phyloP scores from a whole-genome alignment of 257 asterid genomes.

The Schizonepeta tenuifolia region DNA sequence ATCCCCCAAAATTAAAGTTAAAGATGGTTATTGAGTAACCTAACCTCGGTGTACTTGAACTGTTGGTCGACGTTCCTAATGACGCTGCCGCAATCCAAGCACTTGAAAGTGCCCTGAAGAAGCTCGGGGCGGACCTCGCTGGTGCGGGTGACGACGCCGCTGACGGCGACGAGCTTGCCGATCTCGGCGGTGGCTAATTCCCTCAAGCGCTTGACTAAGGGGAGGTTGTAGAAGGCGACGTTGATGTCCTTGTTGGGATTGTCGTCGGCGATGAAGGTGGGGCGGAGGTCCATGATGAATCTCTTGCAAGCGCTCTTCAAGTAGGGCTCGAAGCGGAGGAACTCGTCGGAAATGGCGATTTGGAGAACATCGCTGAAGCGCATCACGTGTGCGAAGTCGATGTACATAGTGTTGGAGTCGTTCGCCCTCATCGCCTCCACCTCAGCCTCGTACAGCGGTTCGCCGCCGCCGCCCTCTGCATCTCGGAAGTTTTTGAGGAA shows the following conservation, averaged over 20 bases:
- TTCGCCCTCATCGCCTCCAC: constrained; percentile 76
- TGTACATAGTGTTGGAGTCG: constrained; percentile 90
- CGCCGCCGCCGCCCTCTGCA: constrained; percentile 56
- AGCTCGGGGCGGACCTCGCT: constrained; percentile 99
- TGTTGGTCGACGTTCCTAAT: constrained; percentile 87
- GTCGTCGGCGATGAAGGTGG: constrained; percentile 75
- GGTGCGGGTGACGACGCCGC: constrained; percentile 95
- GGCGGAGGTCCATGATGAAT: constrained; percentile 78
- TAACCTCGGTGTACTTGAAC: constrained; percentile 94
- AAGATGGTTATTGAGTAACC: neutral
- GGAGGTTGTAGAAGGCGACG: constrained; percentile 88
- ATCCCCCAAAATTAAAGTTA: no score
- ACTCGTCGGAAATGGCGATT: constrained; percentile 84
- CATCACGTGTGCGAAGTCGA: constrained; percentile 95
- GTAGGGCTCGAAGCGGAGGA: constrained; percentile 79
- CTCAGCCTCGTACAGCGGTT: constrained; percentile 78
- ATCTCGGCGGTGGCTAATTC: constrained; percentile 84
- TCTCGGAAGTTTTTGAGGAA: constrained; percentile 73
- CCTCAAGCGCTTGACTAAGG: constrained; percentile 78
- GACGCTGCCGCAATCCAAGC: constrained; percentile 83
- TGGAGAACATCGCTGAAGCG: constrained; percentile 80
- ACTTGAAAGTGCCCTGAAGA: constrained; percentile 84
- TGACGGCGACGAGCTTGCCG: constrained; percentile 88
- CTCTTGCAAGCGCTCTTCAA: constrained; percentile 90
- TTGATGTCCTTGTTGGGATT: constrained; percentile 81